phyloP scores from a whole-genome alignment of 305 asterid species.

The Solanum aculeatissimum region DNA sequence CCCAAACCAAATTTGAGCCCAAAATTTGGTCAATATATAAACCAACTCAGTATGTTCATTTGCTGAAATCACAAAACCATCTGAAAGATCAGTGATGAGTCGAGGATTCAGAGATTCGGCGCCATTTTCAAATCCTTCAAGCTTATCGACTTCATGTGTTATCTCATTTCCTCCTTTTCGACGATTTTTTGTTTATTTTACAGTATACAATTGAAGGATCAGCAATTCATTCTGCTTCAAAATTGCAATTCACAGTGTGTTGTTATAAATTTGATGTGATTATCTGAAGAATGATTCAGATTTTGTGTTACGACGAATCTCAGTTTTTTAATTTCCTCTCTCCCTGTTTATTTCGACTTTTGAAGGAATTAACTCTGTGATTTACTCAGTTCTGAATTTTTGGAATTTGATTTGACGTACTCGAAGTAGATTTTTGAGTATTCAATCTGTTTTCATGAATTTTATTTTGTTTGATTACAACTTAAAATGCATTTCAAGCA shows the following conservation, averaged over 20 bases:
- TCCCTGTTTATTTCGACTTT: neutral
- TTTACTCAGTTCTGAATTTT: neutral
- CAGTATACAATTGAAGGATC: neutral
- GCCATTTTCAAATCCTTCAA: constrained; percentile 19
- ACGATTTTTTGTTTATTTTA: neutral
- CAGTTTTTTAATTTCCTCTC: neutral
- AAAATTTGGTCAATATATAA: constrained; percentile 5
- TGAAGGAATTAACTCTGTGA: neutral
- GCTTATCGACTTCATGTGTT: neutral
- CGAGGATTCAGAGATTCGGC: constrained; percentile 28
- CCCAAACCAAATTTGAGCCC: neutral
- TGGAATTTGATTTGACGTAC: neutral
- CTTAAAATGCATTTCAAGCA: neutral
- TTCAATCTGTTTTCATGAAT: neutral
- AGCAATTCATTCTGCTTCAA: neutral
- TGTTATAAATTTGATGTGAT: neutral
- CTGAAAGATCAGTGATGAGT: constrained; percentile 7
- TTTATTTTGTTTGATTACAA: neutral
- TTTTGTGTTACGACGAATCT: neutral
- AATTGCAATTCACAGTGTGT: neutral
- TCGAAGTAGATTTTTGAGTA: neutral
- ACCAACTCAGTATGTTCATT: constrained; percentile 44
- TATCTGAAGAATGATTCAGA: neutral
- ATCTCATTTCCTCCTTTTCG: neutral
- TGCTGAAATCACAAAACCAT: constrained; percentile 10